phyloP scores from a whole-genome alignment of 192 early-diverging fungal species.

The Gigaspora rosea region DNA sequence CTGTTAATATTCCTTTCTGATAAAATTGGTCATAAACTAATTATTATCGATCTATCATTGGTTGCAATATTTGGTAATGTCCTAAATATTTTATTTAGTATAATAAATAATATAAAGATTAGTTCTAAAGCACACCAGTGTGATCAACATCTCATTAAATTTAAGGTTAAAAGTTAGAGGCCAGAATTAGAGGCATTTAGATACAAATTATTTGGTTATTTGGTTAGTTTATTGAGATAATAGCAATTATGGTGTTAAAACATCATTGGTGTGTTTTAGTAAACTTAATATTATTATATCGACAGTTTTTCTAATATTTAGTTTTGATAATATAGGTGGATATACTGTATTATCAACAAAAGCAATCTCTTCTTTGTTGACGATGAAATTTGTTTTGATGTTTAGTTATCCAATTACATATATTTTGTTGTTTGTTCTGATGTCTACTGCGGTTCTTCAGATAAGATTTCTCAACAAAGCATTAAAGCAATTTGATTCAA shows the following conservation, averaged over 20 bases:
- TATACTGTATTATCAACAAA: conserved; percentile 75
- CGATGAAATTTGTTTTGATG: conserved; percentile 61
- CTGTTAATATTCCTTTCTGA: conserved; percentile 48
- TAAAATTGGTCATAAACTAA: conserved; percentile 50
- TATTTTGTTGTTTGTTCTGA: conserved; percentile 56
- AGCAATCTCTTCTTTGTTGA: conserved; percentile 66
- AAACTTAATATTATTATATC: not conserved
- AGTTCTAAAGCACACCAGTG: no score
- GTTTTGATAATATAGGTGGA: conserved; percentile 49
- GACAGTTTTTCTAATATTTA: not conserved
- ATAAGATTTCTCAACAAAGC: conserved; percentile 69
- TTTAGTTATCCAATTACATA: conserved; percentile 69
- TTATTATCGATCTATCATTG: conserved; percentile 65
- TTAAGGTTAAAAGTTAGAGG: no score
- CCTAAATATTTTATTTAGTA: conserved; percentile 10
- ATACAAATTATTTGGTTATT: no score
- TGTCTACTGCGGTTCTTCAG: conserved; percentile 64
- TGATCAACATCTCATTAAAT: no score
- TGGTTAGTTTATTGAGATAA: no score
- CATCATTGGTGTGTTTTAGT: not conserved
- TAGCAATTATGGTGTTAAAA: no score
- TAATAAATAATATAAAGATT: not conserved
- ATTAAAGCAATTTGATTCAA: conserved; percentile 64
- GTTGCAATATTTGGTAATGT: conserved; percentile 69
- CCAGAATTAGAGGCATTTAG: no score